Conservation (phyloP, 495 filamentous ascomycete genomes). For the Cenococcum geophilum region DNA sequence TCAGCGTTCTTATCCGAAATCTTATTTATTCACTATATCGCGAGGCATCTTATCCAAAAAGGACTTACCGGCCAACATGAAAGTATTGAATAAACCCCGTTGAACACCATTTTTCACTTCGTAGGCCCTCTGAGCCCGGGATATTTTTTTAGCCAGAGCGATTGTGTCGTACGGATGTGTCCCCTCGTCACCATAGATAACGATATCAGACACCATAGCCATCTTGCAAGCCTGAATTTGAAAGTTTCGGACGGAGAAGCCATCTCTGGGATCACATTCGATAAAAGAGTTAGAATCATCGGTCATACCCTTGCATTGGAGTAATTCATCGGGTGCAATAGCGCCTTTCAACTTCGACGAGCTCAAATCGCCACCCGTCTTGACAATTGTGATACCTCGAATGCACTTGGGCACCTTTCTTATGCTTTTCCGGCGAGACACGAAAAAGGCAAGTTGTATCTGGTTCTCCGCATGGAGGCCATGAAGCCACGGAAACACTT, state of each 20-base stretch:
- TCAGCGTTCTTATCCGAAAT: conserved; percentile 9
- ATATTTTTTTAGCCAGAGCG: conserved; percentile 63
- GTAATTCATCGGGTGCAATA: conserved; percentile 69
- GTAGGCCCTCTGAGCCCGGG: conserved; percentile 70
- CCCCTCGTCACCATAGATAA: conserved; percentile 76
- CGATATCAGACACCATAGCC: conserved; percentile 81
- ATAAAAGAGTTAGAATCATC: conserved; percentile 55
- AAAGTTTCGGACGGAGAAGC: conserved; percentile 84
- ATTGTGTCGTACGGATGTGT: conserved; percentile 50
- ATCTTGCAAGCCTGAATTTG: conserved; percentile 92
- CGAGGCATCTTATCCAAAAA: neutral
- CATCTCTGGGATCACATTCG: conserved; percentile 75
- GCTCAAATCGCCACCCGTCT: conserved; percentile 74
- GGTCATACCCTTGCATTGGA: conserved; percentile 35
- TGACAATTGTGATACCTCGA: conserved; percentile 78
- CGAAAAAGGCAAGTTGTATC: conserved; percentile 84
- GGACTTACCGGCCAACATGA: conserved; percentile 60
- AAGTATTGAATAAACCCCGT: conserved; percentile 68
- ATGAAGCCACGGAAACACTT: conserved; percentile 96
- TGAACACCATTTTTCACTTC: conserved; percentile 51
- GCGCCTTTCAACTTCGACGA: conserved; percentile 79
- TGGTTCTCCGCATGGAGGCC: conserved; percentile 87
- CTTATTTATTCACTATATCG: neutral
- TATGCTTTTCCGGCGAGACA: conserved; percentile 62
- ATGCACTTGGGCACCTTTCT: conserved; percentile 72